A percentile compares a stretch with the other conserved stretches of the same genome.
Conservation (phyloP, 2,329 filamentous ascomycete genomes). For the Falciphora oryzae region DNA sequence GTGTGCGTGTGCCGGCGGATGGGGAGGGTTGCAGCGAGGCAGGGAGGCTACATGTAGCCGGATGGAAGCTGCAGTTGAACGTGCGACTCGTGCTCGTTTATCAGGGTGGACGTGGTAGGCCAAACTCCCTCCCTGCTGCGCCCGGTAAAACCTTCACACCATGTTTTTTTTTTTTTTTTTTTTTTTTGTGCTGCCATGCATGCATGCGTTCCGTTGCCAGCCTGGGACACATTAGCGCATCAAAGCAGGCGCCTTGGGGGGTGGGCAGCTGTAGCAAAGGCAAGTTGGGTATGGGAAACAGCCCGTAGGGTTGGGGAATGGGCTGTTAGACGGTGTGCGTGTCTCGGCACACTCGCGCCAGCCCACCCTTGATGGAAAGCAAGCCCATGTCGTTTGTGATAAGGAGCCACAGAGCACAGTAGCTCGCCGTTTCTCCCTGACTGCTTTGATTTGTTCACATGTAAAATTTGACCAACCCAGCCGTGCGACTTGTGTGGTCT, state of each 20-base stretch:
- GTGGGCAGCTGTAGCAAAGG: too few species aligned
- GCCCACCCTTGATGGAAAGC: too few species aligned
- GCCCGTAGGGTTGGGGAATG: background rate
- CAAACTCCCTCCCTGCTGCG: background rate
- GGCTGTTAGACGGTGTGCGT: background rate
- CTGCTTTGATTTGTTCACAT: background rate
- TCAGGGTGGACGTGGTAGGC: background rate
- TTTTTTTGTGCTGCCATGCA: too few species aligned
- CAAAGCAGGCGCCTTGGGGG: too few species aligned
- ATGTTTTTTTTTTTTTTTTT: too few species aligned
- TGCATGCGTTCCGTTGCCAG: too few species aligned
- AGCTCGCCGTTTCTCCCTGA: too few species aligned
- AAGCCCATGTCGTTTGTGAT: background rate
- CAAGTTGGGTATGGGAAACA: too few species aligned
- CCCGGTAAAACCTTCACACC: background rate
- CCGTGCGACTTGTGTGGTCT: too few species aligned
- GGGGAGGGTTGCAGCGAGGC: background rate
- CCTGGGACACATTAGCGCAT: too few species aligned
- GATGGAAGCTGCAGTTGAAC: background rate
- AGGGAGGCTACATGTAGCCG: background rate
- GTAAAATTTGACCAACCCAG: background rate
- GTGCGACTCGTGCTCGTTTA: background rate
- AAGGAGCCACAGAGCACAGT: background rate
- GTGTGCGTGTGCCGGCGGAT: too few species aligned
- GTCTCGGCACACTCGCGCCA: background rate